Percentiles rank a stretch among this genome's conserved stretches.
Evolutionary conservation across 1,284 basidiomycete species (phyloP).

Genomic region (Sporisorium graminicola): DNA sequence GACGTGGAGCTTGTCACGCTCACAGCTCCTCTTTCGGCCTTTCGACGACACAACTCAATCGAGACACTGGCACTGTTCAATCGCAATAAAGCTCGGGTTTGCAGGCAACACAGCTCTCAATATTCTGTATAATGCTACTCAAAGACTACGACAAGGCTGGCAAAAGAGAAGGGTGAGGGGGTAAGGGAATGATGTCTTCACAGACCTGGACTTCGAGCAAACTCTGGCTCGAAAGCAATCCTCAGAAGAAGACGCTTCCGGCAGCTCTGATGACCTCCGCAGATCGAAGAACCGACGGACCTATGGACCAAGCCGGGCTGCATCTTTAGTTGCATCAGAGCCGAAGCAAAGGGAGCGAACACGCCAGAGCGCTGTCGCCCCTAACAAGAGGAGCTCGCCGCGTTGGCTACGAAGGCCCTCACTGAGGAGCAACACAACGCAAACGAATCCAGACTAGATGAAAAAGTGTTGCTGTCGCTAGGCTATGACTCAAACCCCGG

Average conservation of each 20-base stretch:
- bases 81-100: background rate
- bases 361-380: constrained; percentile 32
- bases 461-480: constrained; percentile 47
- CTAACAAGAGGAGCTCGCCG: constrained; percentile 25
- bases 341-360: background rate
- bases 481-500: constrained; percentile 62
- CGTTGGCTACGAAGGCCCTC: constrained; percentile 10
- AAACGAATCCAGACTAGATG: constrained; percentile 41
- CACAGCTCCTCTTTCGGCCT: background rate
- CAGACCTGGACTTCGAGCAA: constrained; percentile 34
- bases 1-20: constrained; percentile 1
- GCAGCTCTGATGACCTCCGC: constrained; percentile 39
- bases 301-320: constrained; percentile 29
- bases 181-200: constrained; percentile 35
- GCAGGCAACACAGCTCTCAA: background rate
- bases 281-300: constrained; percentile 23
- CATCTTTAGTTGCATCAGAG: constrained; percentile 39
- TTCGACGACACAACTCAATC: background rate
- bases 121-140: background rate
- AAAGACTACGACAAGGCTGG: background rate
- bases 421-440: constrained; percentile 11
- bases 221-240: constrained; percentile 14
- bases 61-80: background rate
- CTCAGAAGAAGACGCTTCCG: constrained; percentile 1
- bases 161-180: background rate